phyloP scores from a whole-genome alignment of 2,329 filamentous ascomycete genomes.

The Cercospora beticola region DNA sequence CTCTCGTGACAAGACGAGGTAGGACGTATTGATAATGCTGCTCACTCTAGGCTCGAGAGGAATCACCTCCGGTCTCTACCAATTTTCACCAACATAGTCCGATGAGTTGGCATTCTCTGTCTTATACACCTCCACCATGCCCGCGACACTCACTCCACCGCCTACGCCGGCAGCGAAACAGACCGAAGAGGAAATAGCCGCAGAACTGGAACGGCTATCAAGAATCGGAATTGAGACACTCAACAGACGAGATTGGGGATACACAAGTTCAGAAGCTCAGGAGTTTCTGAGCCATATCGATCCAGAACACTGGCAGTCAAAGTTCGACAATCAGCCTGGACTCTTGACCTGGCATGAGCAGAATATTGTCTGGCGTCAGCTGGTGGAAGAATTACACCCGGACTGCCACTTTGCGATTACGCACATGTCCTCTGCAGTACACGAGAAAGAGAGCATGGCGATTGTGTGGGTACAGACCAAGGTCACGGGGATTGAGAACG shows the following conservation, averaged over 20 bases:
- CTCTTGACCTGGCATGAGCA: constrained; percentile 17
- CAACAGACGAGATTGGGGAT: constrained; percentile 22
- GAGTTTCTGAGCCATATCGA: constrained; percentile 17
- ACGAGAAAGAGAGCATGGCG: constrained; percentile 14
- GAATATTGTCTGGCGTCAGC: constrained; percentile 14
- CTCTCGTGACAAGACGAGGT: not conserved
- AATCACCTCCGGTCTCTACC: not conserved
- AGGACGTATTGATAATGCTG: not conserved
- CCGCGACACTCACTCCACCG: not conserved
- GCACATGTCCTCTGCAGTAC: constrained; percentile 10
- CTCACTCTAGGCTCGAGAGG: not conserved
- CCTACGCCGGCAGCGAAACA: not conserved
- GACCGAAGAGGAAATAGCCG: not conserved
- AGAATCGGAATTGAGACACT: constrained; percentile 15
- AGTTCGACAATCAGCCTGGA: constrained; percentile 15
- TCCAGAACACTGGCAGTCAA: constrained; percentile 13
- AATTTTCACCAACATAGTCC: not conserved
- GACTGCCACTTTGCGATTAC: constrained; percentile 19
- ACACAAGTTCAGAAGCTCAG: constrained; percentile 13
- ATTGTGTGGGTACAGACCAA: constrained; percentile 21
- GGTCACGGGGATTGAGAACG: constrained; percentile 16
- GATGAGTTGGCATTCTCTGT: not conserved
- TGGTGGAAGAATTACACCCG: constrained; percentile 14
- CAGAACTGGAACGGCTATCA: constrained; percentile 17
- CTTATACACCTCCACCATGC: not conserved